Percentiles rank a stretch among this genome's conserved stretches.
These are phyloP conservation scores for Juncus inflexus DNA, from an alignment of 176 grass and related monocot genomes.

Conservation along the genomic window DNA sequence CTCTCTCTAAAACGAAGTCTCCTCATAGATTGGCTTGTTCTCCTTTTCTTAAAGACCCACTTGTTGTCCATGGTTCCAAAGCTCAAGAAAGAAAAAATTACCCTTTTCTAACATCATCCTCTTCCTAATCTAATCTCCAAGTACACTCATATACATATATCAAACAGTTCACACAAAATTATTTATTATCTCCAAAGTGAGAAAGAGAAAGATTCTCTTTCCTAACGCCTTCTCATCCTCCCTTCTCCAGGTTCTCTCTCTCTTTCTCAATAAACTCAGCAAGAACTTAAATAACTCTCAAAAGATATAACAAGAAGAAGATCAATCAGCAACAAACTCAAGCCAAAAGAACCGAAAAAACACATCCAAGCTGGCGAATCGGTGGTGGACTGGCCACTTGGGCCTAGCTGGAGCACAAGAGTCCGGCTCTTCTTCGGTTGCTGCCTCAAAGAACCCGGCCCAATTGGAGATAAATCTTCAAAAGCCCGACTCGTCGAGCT, in stretches of 20 bases:
- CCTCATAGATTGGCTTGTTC: constrained; percentile 20
- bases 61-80: constrained; percentile 1
- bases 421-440: constrained; percentile 43
- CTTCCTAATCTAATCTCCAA: constrained; percentile 21
- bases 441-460: constrained; percentile 37
- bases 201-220: constrained; percentile 14
- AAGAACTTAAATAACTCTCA: not conserved
- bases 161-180: not conserved
- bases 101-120: constrained; percentile 2
- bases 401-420: constrained; percentile 50
- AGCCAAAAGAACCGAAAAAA: not conserved
- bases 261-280: constrained; percentile 17
- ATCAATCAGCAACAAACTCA: not conserved
- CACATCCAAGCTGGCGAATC: constrained; percentile 69
- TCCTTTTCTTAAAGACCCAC: constrained; percentile 24
- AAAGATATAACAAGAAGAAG: not conserved
- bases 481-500: constrained; percentile 8
- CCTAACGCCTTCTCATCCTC: not conserved
- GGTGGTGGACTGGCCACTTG: constrained; percentile 78
- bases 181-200: constrained; percentile 10
- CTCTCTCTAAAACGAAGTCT: constrained; percentile 24
- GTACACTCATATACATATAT: constrained; percentile 10
- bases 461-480: constrained; percentile 32
- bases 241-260: not conserved
- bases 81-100: constrained; percentile 18